Conservation (phyloP, 2,329 filamentous ascomycete species). For the Ophiostoma populinum region DNA sequence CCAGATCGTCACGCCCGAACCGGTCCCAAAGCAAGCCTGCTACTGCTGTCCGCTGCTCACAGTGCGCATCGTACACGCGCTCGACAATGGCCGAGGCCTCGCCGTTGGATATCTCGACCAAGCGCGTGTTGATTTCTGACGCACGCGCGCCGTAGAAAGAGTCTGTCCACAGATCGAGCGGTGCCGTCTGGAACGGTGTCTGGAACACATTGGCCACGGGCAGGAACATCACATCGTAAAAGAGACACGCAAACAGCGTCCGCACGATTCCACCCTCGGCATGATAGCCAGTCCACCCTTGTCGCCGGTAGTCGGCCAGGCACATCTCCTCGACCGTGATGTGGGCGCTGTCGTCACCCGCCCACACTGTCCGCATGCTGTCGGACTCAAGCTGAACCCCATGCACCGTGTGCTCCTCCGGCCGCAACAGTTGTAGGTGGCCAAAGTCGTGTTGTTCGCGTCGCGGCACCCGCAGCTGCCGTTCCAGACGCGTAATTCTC, state of each 20-base stretch:
- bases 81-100: constrained; percentile 49
- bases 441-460: constrained; percentile 85
- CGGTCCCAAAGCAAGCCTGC: constrained; percentile 83
- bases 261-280: constrained; percentile 79
- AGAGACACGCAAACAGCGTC: constrained; percentile 81
- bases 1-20: constrained; percentile 62
- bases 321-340: constrained; percentile 93
- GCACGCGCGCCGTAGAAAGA: constrained; percentile 75
- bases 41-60: constrained; percentile 61
- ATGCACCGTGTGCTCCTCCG: constrained; percentile 55
- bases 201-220: constrained; percentile 96
- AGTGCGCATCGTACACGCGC: constrained; percentile 49
- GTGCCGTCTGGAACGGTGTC: constrained; percentile 85
- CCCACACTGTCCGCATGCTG: no score
- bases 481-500: constrained; percentile 80
- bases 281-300: constrained; percentile 91
- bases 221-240: constrained; percentile 82
- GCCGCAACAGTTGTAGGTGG: constrained; percentile 62
- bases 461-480: constrained; percentile 62
- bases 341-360: constrained; percentile 29
- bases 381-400: constrained; percentile 68
- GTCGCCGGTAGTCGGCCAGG: constrained; percentile 61
- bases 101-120: constrained; percentile 79
- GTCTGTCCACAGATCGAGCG: constrained; percentile 82
- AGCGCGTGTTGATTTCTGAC: constrained; percentile 72